Evolutionary conservation across 148 eudicot species (phyloP), one percentile per base, ranked within the genome.

Genomic region (Persicaria maculosa): DNA sequence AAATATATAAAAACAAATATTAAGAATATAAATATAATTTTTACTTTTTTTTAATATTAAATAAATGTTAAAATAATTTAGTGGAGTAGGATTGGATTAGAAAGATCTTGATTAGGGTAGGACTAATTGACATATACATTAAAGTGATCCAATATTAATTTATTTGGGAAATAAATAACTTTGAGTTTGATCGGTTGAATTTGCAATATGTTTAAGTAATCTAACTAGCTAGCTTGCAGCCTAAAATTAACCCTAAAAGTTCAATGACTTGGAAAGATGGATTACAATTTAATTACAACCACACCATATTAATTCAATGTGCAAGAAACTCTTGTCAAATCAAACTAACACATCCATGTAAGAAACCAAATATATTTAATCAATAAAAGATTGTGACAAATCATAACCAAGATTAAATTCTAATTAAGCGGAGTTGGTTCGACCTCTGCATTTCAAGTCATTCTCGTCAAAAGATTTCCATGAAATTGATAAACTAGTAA

Each of bases 261-360:
- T 25, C 44, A 25, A 22, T 61, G 8, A 10, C 67, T 22, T 61
- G 44, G 11, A 25, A 61, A 61, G 67, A 61, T 61, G 43, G 67
- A 25, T 61, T 61, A n/a, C n/a, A n/a, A n/a, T n/a, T n/a, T n/a
- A n/a, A 55, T 0, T 55, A 25, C 67, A 61, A 61, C 67, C 43
- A 25, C 44, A 61, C 5, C 16, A 61, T 31, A 31, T 31, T 31
- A 31, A 31, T 61, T 61, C 6, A 61, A 22, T 22, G 4, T 25
- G 67, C 67, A 61, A 61, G 43, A 61, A 61, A 61, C 16, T 61
- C 15, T 57, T 5, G 25, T 25, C 44, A 61, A 61, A 61, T 61
- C 43, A 61, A 61, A 25, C 15, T 10, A 61, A 61, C 10, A 25
- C 67, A 40, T 61, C 25, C 44, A 61, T 10, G 15, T 61, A 11